Evolutionary conservation across 2,329 filamentous ascomycete species (phyloP).

Genomic region (Stagonosporopsis rhizophila): DNA sequence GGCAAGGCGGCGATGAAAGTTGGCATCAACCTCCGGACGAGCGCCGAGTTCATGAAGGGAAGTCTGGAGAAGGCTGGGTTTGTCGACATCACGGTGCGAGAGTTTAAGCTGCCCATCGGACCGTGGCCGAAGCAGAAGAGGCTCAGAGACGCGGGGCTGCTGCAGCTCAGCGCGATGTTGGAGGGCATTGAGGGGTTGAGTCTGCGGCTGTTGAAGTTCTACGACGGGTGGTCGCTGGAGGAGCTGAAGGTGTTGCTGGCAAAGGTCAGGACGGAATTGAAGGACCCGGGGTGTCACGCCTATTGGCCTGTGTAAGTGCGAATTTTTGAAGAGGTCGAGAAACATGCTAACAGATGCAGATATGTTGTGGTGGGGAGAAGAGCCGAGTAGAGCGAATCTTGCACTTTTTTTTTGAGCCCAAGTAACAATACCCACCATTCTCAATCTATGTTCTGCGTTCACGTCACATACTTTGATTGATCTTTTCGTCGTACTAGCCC

Average conservation of each 20-base stretch:
- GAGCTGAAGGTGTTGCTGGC: conserved; percentile 47
- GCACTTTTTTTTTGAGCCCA: background rate
- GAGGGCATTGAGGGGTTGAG: conserved; percentile 40
- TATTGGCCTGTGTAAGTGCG: conserved; percentile 43
- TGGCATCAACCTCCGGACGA: conserved; percentile 28
- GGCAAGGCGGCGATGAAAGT: conserved; percentile 31
- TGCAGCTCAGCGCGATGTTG: conserved; percentile 39
- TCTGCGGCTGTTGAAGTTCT: conserved; percentile 32
- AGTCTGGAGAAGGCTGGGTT: conserved; percentile 29
- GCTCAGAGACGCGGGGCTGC: conserved; percentile 31
- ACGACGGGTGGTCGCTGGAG: conserved; percentile 34
- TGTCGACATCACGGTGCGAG: conserved; percentile 25
- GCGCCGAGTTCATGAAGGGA: conserved; percentile 30
- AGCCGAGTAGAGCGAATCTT: background rate
- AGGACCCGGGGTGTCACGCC: conserved; percentile 35
- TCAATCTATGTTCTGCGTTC: background rate
- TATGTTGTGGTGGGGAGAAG: conserved; percentile 12
- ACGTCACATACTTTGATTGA: background rate
- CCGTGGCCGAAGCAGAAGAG: conserved; percentile 31
- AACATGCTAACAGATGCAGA: background rate
- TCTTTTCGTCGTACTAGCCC: too few species aligned
- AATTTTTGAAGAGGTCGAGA: background rate
- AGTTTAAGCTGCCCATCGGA: conserved; percentile 33
- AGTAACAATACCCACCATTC: background rate
- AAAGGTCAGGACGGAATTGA: conserved; percentile 38